These are phyloP conservation scores for Apophysomyces variabilis DNA, from an alignment of 371 early-diverging fungal species.

Conservation along the genomic window DNA sequence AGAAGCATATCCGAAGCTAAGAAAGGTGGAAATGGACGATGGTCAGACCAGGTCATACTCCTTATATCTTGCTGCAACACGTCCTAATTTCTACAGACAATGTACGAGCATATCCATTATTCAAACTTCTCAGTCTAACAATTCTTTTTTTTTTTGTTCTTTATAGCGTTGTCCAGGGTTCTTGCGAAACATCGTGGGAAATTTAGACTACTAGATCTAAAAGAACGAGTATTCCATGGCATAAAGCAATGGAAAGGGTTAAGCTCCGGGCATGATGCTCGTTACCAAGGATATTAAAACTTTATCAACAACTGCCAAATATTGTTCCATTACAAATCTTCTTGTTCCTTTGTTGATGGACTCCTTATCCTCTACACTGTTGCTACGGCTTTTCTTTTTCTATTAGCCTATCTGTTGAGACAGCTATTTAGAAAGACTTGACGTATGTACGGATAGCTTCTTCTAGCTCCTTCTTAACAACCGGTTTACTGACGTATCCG, in stretches of 20 bases:
- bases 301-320: too few relatives aligned
- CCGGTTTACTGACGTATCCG: slow-evolving; percentile 45
- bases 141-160: not conserved
- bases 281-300: slow-evolving; percentile 23
- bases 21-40: slow-evolving; percentile 54
- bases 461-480: slow-evolving; percentile 54
- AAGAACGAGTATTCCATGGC: not conserved
- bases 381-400: not conserved
- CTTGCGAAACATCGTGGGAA: not conserved
- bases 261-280: slow-evolving; percentile 19
- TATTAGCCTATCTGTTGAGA: not conserved
- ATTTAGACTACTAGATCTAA: not conserved
- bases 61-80: slow-evolving; percentile 60
- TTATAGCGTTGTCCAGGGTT: not conserved
- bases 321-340: too few relatives aligned
- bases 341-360: too few relatives aligned
- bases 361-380: too few relatives aligned
- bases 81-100: slow-evolving; percentile 34
- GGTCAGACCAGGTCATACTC: slow-evolving; percentile 66
- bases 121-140: not conserved
- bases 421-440: not conserved
- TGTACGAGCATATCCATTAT: slow-evolving; percentile 1
- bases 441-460: slow-evolving; percentile 31
- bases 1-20: slow-evolving; percentile 44
- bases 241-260: not conserved